These are phyloP conservation scores for Phytophthora syringae DNA, from an alignment of 352 stramenopile genomes.

Conservation along the genomic window DNA sequence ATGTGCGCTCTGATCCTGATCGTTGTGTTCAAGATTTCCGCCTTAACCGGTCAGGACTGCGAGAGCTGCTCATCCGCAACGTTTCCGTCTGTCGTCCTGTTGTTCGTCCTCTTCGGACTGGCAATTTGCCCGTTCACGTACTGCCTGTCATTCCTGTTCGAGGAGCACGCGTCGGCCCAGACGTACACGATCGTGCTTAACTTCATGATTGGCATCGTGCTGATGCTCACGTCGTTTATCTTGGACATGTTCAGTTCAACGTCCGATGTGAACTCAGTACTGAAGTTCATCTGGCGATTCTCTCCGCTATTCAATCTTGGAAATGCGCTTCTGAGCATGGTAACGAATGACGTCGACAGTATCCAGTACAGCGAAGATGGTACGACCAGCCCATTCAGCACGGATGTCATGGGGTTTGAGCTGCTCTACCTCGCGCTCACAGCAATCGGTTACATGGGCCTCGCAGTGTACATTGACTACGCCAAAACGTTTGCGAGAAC, in stretches of 20 bases:
- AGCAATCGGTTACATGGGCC: conserved; percentile 37
- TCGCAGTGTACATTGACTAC: conserved; percentile 65
- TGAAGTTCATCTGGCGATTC: conserved; percentile 73
- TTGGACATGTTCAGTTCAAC: conserved; percentile 48
- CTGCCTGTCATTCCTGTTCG: conserved; percentile 64
- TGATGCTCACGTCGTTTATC: conserved; percentile 64
- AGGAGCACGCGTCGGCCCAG: conserved; percentile 58
- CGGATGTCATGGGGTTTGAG: conserved; percentile 58
- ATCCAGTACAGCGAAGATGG: conserved; percentile 22
- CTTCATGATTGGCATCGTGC: conserved; percentile 60
- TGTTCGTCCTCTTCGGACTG: conserved; percentile 63
- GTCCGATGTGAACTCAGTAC: conserved; percentile 45
- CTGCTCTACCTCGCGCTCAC: conserved; percentile 46
- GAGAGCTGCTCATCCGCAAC: conserved; percentile 42
- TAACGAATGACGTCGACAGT: conserved; percentile 39
- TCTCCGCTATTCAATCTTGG: conserved; percentile 61
- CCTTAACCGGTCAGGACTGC: conserved; percentile 51
- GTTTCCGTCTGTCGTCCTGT: conserved; percentile 51
- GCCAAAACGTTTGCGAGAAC: conserved; percentile 38
- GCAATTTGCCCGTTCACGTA: conserved; percentile 63
- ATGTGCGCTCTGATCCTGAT: conserved; percentile 46
- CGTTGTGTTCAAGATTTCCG: conserved; percentile 41
- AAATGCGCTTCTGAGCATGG: conserved; percentile 34
- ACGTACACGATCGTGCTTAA: conserved; percentile 69
- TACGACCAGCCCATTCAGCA: conserved; percentile 51